A percentile compares a stretch with the other conserved stretches of the same genome.
Conservation (phyloP, 495 filamentous ascomycete genomes). For the Penicillium bovifimosum region DNA sequence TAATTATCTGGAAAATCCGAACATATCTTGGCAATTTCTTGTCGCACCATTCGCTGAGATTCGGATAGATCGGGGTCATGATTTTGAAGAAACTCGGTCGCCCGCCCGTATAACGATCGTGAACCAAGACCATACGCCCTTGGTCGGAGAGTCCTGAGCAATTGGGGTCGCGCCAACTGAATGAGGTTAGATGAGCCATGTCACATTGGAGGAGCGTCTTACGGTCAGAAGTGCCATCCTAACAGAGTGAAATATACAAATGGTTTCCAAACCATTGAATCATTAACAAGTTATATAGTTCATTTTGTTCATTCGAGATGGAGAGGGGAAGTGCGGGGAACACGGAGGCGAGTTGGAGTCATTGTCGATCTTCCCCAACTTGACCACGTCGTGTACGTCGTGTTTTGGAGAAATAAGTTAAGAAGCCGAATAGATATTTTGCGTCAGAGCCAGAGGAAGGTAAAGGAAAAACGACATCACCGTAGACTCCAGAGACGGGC, state of each 20-base stretch:
- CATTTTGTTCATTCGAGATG: no score
- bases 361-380: background rate
- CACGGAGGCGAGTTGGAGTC: background rate
- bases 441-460: no score
- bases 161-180: background rate
- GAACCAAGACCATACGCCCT: background rate
- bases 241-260: no score
- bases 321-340: background rate
- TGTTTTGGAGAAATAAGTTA: no score
- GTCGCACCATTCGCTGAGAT: conserved; percentile 58
- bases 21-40: conserved; percentile 63
- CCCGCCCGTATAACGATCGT: conserved; percentile 10
- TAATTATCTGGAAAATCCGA: conserved; percentile 54
- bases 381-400: no score
- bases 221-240: no score
- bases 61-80: conserved; percentile 15
- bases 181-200: background rate
- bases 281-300: no score
- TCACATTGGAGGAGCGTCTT: no score
- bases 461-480: no score
- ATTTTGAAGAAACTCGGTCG: conserved; percentile 15
- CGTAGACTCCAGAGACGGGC: no score
- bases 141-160: background rate
- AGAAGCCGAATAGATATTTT: no score
- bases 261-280: no score